Evolutionary conservation across 2,329 filamentous ascomycete genomes (phyloP).

Genomic region (Penicillium corylophilum): DNA sequence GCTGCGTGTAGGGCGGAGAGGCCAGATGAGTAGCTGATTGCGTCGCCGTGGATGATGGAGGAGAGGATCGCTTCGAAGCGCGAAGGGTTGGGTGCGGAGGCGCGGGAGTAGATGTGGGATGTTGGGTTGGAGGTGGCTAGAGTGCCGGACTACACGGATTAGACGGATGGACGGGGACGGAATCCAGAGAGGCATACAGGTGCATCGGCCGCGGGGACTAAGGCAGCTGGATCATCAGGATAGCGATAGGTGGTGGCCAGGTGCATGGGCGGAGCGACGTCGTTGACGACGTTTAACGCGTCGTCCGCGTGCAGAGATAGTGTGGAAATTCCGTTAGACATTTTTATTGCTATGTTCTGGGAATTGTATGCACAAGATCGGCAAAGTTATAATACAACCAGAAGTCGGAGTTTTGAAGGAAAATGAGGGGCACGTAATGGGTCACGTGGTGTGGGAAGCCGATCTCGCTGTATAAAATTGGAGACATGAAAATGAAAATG

Average conservation of each 20-base stretch:
- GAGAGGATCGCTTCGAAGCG: conserved; percentile 82
- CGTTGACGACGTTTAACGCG: conserved; percentile 67
- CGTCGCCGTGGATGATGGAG: conserved; percentile 63
- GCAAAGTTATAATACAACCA: conserved; percentile 16
- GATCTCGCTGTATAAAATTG: neutral
- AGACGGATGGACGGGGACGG: neutral
- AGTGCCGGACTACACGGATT: conserved; percentile 14
- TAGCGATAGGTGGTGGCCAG: conserved; percentile 92
- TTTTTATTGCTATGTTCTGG: conserved; percentile 26
- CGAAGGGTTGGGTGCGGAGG: conserved; percentile 73
- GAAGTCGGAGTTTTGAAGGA: conserved; percentile 3
- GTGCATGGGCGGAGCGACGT: conserved; percentile 86
- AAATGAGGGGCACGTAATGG: conserved; percentile 15
- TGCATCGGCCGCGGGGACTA: conserved; percentile 53
- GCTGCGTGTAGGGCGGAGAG: conserved; percentile 86
- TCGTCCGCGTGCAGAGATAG: conserved; percentile 81
- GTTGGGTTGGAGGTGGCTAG: conserved; percentile 21
- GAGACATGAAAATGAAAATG: neutral
- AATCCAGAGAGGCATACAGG: conserved; percentile 48
- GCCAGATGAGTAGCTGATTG: conserved; percentile 78
- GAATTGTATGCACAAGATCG: conserved; percentile 18
- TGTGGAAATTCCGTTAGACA: conserved; percentile 56
- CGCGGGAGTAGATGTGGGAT: conserved; percentile 78
- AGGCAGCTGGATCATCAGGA: conserved; percentile 63
- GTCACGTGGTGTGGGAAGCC: conserved; percentile 22